A percentile compares a stretch with the other conserved stretches of the same genome.
Conservation (phyloP, 805 yeast species). For the Dipodascus geniculatus region DNA sequence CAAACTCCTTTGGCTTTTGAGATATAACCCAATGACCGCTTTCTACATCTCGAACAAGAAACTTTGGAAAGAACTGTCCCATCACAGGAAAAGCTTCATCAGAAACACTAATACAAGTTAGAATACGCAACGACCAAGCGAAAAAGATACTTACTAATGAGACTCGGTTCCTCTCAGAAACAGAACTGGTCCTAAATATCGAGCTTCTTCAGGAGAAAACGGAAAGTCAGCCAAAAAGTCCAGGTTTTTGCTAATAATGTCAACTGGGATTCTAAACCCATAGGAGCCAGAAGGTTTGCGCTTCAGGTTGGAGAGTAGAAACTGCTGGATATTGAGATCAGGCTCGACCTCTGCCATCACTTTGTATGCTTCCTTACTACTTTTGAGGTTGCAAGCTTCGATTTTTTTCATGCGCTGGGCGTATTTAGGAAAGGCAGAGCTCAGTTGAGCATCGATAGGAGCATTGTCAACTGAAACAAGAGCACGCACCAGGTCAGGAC, state of each 20-base stretch:
- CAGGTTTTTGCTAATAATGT: constrained; percentile 53
- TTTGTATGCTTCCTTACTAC: constrained; percentile 56
- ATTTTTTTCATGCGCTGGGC: constrained; percentile 51
- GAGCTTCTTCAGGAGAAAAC: constrained; percentile 38
- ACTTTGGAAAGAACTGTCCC: constrained; percentile 68
- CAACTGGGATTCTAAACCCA: constrained; percentile 57
- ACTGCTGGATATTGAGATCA: constrained; percentile 45
- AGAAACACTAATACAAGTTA: constrained; percentile 44
- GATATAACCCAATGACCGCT: constrained; percentile 93
- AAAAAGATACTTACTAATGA: constrained; percentile 29
- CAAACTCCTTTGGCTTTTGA: constrained; percentile 72
- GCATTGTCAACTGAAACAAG: constrained; percentile 82
- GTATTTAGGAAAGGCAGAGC: constrained; percentile 54
- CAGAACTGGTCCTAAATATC: constrained; percentile 62
- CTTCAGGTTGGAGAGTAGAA: constrained; percentile 58
- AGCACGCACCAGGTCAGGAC: constrained; percentile 48
- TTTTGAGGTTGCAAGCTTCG: constrained; percentile 32
- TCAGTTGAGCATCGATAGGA: constrained; percentile 55
- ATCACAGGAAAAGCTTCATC: constrained; percentile 70
- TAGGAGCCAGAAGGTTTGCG: constrained; percentile 25
- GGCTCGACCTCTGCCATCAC: constrained; percentile 49
- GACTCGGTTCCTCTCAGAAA: constrained; percentile 74
- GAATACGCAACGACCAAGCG: no score
- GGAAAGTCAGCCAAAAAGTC: constrained; percentile 69
- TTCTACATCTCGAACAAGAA: constrained; percentile 60